phyloP scores from a whole-genome alignment of 345 rosid species.

The Arabis hirsuta region DNA sequence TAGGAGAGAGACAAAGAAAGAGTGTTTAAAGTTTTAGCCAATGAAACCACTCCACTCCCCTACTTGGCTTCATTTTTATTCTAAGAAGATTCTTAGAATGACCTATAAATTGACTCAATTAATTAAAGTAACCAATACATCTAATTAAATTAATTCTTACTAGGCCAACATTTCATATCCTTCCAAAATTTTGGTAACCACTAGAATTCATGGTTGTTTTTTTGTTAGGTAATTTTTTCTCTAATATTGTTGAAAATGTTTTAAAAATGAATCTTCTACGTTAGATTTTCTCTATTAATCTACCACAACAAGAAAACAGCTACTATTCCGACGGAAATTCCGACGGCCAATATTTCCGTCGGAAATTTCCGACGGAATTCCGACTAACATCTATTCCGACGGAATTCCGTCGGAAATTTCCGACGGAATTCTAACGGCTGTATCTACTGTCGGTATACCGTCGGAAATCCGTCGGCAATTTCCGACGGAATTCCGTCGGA shows the following conservation, averaged over 20 bases:
- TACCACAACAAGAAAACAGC: too few species aligned
- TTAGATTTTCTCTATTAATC: too few species aligned
- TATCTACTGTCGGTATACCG: too few species aligned
- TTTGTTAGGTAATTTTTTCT: conserved; percentile 33
- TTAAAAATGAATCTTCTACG: too few species aligned
- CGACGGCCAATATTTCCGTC: too few species aligned
- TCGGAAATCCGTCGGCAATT: too few species aligned
- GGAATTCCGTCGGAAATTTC: too few species aligned
- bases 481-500: too few species aligned
- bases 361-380: too few species aligned
- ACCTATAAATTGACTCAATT: conserved; percentile 21
- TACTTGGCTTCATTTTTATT: conserved; percentile 42
- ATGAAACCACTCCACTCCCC: conserved; percentile 46
- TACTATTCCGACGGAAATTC: too few species aligned
- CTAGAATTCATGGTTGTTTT: conserved; percentile 7
- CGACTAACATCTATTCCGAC: too few species aligned
- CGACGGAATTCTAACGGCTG: too few species aligned
- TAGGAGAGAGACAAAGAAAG: conserved; percentile 20
- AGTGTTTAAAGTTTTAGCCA: conserved; percentile 26
- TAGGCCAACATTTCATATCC: conserved; percentile 22
- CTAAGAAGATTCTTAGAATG: conserved; percentile 22
- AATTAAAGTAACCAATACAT: background rate
- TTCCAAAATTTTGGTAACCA: conserved; percentile 37
- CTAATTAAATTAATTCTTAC: background rate
- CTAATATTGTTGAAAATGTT: background rate